Evolutionary conservation across 2,329 filamentous ascomycete genomes (phyloP).

Genomic region (Nemania abortiva): DNA sequence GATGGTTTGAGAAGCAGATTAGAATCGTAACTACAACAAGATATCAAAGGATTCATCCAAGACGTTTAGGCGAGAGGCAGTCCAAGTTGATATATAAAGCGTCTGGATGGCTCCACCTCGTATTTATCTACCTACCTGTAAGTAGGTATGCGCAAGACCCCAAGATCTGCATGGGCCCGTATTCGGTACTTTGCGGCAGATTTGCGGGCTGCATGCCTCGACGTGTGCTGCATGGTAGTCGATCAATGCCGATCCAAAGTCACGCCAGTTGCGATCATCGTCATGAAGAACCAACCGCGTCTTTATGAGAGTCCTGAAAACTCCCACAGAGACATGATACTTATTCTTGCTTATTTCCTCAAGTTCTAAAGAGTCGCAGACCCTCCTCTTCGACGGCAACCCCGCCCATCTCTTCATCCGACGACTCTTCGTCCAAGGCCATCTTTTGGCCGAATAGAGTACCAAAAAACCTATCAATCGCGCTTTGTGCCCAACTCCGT

Average conservation of each 20-base stretch:
- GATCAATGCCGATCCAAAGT: conserved; percentile 35
- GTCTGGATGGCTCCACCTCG: conserved; percentile 28
- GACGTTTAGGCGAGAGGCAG: not conserved
- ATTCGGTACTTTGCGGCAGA: too few species aligned
- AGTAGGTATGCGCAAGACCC: conserved; percentile 13
- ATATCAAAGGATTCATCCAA: not conserved
- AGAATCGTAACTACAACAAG: not conserved
- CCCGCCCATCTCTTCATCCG: conserved; percentile 63
- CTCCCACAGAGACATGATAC: not conserved
- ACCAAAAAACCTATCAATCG: conserved; percentile 81
- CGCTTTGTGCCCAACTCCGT: conserved; percentile 81
- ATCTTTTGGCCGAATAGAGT: conserved; percentile 79
- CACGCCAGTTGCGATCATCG: conserved; percentile 21
- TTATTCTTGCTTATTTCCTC: conserved; percentile 15
- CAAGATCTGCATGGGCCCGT: conserved; percentile 25
- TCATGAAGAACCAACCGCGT: conserved; percentile 5
- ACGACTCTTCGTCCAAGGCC: conserved; percentile 69
- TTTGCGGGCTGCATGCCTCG: conserved; percentile 17
- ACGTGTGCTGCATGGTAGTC: conserved; percentile 3
- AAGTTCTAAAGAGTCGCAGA: conserved; percentile 63
- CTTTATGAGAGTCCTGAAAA: not conserved
- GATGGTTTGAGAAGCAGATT: not conserved
- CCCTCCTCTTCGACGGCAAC: conserved; percentile 66
- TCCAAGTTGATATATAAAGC: conserved; percentile 25
- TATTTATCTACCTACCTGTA: too few species aligned